Evolutionary conservation across 768 basidiomycete genomes (phyloP), one percentile per base, ranked within the genome.

Genomic region (Auricularia auricula-judae): DNA sequence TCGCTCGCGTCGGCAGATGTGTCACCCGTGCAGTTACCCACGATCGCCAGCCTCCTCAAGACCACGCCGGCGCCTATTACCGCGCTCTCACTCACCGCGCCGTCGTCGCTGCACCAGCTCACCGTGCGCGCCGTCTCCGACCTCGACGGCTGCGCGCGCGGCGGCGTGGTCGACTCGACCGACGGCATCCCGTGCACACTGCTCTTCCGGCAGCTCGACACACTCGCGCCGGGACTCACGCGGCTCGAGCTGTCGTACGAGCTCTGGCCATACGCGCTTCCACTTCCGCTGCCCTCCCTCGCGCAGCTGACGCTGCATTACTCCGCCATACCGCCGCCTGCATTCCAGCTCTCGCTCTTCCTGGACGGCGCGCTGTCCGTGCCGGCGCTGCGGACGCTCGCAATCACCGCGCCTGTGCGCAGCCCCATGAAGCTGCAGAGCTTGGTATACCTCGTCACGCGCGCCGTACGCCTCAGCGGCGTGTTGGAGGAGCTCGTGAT

Each of bases 321-420:
- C 16, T 18, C 34, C 14, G 56, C 56, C 12, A 23, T 59, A 5
- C 56, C 56, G 34, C 56, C 56, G 12, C 56, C 56, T 2, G 29
- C 56, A 35, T 59, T 18, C 34, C 56, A 59, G 56, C 56, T 59
- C 8, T 59, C 56, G 34, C 56, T 59, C 56, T 59, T 59, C 56
- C 56, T 59, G 47, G 16, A 51, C 14, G 16, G 18, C 16, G n/a
- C 34, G 56, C 56, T 59, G 1, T 18, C 7, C 2, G 56, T 5
- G 29, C 56, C 56, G 12, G 56, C 23, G 23, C 56, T 59, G 21
- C 5, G 16, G 14, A 35, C 29, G 7, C 23, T 59, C 21, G 56
- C 34, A 8, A 5, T 59, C 29, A 59, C 56, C 7, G 56, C 29
- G 23, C 56, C 56, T 8, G 12, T 14, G 21, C 56, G 56, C 23